Conservation (phyloP, 345 rosid species). For the Sapria himalayana region DNA sequence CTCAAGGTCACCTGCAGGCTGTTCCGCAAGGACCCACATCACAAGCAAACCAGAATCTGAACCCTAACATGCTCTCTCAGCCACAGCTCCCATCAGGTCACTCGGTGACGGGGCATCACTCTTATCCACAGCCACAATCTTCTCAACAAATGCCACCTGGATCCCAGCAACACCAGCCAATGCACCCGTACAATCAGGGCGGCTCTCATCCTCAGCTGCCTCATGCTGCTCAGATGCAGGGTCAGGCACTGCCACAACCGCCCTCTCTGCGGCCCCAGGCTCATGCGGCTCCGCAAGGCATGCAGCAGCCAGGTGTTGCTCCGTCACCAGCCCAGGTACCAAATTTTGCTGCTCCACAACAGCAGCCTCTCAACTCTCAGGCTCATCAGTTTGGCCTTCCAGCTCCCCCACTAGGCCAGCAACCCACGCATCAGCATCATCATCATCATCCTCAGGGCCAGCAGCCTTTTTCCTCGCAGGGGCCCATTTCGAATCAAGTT, state of each 20-base stretch:
- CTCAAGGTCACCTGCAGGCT: conserved; percentile 13
- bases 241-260: conserved; percentile 26
- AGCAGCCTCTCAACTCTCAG: conserved; percentile 17
- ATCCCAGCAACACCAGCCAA: conserved; percentile 18
- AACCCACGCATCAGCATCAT: conserved; percentile 23
- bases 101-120: conserved; percentile 34
- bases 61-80: conserved; percentile 17
- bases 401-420: conserved; percentile 21
- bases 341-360: conserved; percentile 14
- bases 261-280: conserved; percentile 21
- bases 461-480: conserved; percentile 19
- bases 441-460: conserved; percentile 22
- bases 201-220: conserved; percentile 21
- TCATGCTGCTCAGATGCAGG: conserved; percentile 20
- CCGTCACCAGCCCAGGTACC: conserved; percentile 19
- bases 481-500: conserved; percentile 17
- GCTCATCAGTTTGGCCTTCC: conserved; percentile 22
- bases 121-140: conserved; percentile 27
- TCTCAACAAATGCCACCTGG: conserved; percentile 20
- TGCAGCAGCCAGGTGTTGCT: conserved; percentile 19
- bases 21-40: conserved; percentile 8
- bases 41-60: conserved; percentile 16
- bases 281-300: conserved; percentile 17
- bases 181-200: conserved; percentile 14
- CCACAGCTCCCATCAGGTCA: conserved; percentile 16